Evolutionary conservation across 331 rosid genomes (phyloP).

Genomic region (Arachis monticola): DNA sequence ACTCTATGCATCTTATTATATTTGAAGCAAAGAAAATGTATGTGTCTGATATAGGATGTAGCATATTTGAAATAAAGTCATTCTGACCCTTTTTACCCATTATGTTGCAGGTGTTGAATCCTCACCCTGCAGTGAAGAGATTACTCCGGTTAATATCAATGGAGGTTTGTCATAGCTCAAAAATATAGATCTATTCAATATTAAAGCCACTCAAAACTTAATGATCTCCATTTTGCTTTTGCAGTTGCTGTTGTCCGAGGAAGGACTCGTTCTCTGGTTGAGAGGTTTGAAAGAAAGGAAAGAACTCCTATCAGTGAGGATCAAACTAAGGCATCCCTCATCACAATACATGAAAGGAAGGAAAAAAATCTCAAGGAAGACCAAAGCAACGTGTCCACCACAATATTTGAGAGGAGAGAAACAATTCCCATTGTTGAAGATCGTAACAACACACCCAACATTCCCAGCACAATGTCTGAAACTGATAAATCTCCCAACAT

Average conservation of each 20-base stretch:
- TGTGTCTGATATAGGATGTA: conserved; percentile 17
- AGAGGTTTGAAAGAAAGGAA: conserved; percentile 84
- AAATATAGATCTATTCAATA: conserved; percentile 32
- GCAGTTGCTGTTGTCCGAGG: conserved; percentile 80
- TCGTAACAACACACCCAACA: background rate
- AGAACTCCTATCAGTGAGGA: conserved; percentile 43
- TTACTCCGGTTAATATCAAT: conserved; percentile 67
- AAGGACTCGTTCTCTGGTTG: conserved; percentile 86
- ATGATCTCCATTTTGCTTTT: conserved; percentile 41
- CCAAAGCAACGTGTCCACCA: conserved; percentile 21
- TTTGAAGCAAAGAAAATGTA: background rate
- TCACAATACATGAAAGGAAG: conserved; percentile 45
- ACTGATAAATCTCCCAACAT: conserved; percentile 35
- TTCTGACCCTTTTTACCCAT: conserved; percentile 16
- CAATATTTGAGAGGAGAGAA: conserved; percentile 22
- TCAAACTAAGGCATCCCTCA: conserved; percentile 38
- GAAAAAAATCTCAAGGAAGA: conserved; percentile 29
- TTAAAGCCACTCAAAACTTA: conserved; percentile 36
- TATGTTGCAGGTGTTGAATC: conserved; percentile 58
- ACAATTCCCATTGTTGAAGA: conserved; percentile 10
- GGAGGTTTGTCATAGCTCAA: conserved; percentile 62
- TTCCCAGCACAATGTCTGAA: conserved; percentile 30
- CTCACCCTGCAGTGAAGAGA: conserved; percentile 45
- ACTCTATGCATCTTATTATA: conserved; percentile 3
- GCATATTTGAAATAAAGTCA: background rate